Base-by-base conservation (phyloP, 1,284 basidiomycete genomes). In the Irpex sp. region DNA sequence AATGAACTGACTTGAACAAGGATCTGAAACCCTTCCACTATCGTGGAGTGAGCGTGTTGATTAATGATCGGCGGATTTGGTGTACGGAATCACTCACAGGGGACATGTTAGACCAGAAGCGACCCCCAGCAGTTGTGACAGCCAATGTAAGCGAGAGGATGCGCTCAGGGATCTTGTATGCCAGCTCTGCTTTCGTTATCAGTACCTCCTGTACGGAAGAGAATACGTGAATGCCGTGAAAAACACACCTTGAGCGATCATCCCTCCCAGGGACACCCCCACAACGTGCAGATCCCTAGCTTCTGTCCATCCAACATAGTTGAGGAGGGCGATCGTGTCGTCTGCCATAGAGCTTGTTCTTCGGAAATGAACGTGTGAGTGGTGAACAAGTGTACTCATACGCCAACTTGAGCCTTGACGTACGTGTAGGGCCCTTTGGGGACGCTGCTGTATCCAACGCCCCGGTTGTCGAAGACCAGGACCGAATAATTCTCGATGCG, bases 381-480 rank as follows among this genome's bases (percentile, higher is more conserved):
- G 18, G 49, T 51, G 28, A 5, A 28, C 28, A 28, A 5, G 28
- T 3, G 5, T 5, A 28, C 5, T 5, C 28, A 28, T 4, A 28
- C 28, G 28, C 5, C 28, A 28, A 55, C 14, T 19, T 12, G 9
- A 33, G 14, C 73, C 76, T 53, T 61, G 7, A 49, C 49, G 4
- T 51, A 81, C 79, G 78, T 72, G 72, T 92, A 92, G 1, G 88
- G 88, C 3, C 90, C 90, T 54, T 75, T 72, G 0, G 93, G 91
- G 19, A 83, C 78, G 19, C 82, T 84, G 55, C 87, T 90, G 69
- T 92, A 84, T 5, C 94, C 91, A 2, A 92, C 92, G 1, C 94
- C 94, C 42, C 93, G 82, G 69, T 96, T 95, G 72, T 96, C 94
- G 67, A 94, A 91, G 0, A 93, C 91, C 2, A 96, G 78, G 6